Conservation (phyloP, 345 rosid species). For the Geranium brycei region DNA sequence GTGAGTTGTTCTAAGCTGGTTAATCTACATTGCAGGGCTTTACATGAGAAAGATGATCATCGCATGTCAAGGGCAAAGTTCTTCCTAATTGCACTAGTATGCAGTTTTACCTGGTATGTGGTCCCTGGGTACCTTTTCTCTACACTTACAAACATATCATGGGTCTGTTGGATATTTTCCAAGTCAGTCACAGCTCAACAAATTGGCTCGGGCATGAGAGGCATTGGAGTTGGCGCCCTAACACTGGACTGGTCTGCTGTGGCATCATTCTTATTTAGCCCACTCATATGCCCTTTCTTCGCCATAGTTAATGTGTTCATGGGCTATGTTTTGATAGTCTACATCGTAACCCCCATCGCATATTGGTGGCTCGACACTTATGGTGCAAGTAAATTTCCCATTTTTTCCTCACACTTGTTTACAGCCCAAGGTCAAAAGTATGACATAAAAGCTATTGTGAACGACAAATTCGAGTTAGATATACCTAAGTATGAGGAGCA, state of each 20-base stretch:
- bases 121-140: constrained; percentile 78
- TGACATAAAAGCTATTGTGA: constrained; percentile 52
- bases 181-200: constrained; percentile 78
- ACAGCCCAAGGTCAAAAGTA: constrained; percentile 48
- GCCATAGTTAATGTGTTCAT: constrained; percentile 52
- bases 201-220: constrained; percentile 74
- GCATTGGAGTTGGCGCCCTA: constrained; percentile 72
- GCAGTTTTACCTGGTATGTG: constrained; percentile 61
- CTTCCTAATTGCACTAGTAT: constrained; percentile 57
- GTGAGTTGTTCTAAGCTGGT: not conserved
- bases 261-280: constrained; percentile 73
- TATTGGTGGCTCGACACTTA: constrained; percentile 69
- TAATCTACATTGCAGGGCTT: constrained; percentile 36
- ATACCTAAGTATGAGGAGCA: constrained; percentile 39
- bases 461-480: constrained; percentile 64
- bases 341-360: constrained; percentile 44
- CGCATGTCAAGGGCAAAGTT: constrained; percentile 64
- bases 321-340: constrained; percentile 54
- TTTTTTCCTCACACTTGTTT: constrained; percentile 74
- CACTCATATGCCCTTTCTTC: constrained; percentile 76
- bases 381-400: constrained; percentile 49
- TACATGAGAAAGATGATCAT: constrained; percentile 74
- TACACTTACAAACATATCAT: constrained; percentile 69
- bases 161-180: constrained; percentile 78
- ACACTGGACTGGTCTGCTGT: constrained; percentile 75